Evolutionary conservation across 148 eudicot species (phyloP).

Genomic region (Rhododendron ferrugineum): DNA sequence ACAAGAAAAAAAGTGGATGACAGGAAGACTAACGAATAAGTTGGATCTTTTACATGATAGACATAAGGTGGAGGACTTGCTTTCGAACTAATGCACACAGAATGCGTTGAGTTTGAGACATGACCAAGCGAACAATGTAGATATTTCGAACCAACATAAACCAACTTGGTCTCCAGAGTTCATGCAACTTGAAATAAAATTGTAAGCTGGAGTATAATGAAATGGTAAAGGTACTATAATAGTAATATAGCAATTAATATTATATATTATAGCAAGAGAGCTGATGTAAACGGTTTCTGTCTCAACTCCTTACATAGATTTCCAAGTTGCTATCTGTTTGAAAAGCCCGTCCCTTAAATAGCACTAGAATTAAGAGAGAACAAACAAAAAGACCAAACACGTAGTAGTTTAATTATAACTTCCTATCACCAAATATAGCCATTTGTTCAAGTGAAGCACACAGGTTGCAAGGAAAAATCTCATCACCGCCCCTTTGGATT

Average conservation of each 20-base stretch:
- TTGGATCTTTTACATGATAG: neutral
- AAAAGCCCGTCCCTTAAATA: neutral
- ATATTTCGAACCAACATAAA: neutral
- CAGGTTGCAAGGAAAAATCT: neutral
- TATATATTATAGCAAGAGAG: constrained; percentile 1
- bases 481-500: constrained; percentile 31
- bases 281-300: neutral
- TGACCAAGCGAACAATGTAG: neutral
- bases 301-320: neutral
- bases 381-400: neutral
- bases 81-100: neutral
- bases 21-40: neutral
- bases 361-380: neutral
- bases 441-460: neutral
- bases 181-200: neutral
- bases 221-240: neutral
- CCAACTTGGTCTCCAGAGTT: neutral
- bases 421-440: neutral
- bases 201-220: neutral
- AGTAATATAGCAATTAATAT: neutral
- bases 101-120: neutral
- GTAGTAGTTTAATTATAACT: neutral
- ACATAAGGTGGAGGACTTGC: neutral
- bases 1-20: neutral
- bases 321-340: neutral